These are phyloP conservation scores for Komagataella pastoris DNA, from an alignment of 805 yeast species.

Conservation along the genomic window DNA sequence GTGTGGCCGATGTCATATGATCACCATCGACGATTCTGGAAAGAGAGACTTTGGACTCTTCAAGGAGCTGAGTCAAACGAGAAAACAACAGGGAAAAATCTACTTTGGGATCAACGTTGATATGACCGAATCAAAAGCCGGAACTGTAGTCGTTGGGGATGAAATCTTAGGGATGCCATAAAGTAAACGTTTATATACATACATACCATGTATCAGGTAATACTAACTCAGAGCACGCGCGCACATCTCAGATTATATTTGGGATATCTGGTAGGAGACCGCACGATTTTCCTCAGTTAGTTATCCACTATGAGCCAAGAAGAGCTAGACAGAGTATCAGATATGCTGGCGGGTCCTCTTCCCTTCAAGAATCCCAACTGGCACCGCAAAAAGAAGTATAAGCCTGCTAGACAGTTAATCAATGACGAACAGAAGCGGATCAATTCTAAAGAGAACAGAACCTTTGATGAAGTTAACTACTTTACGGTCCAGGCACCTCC, in stretches of 20 bases:
- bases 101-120: conserved; percentile 21
- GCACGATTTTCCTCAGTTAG: not conserved
- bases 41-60: conserved; percentile 18
- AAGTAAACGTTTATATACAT: not conserved
- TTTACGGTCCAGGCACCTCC: conserved; percentile 77
- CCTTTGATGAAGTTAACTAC: conserved; percentile 46
- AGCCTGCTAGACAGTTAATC: conserved; percentile 59
- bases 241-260: not conserved
- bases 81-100: conserved; percentile 22
- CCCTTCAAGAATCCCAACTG: conserved; percentile 47
- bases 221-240: not conserved
- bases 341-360: conserved; percentile 26
- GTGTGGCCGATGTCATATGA: conserved; percentile 31
- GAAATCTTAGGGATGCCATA: not conserved
- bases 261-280: not conserved
- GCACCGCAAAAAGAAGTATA: conserved; percentile 40
- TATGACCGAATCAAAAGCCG: conserved; percentile 5
- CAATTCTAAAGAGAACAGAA: conserved; percentile 21
- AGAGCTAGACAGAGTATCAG: conserved; percentile 13
- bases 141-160: not conserved
- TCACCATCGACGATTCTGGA: conserved; percentile 26
- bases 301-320: not conserved
- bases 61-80: conserved; percentile 16
- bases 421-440: conserved; percentile 70
- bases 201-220: not conserved